Evolutionary conservation across 495 filamentous ascomycete species (phyloP).

Genomic region (Talaromyces wortmannii): DNA sequence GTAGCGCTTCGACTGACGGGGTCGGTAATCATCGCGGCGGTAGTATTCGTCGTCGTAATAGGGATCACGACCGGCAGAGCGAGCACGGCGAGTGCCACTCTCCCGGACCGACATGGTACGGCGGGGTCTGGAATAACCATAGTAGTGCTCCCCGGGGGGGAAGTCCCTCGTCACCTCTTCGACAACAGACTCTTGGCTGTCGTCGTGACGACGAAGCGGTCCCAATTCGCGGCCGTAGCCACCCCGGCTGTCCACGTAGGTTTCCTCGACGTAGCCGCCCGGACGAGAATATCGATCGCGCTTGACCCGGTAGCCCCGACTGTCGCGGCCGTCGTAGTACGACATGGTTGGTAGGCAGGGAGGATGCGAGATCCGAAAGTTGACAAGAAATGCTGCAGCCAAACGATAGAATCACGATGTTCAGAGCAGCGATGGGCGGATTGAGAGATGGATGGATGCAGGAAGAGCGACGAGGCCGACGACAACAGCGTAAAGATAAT

Average conservation of each 20-base stretch:
- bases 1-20: constrained; percentile 44
- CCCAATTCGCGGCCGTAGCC: constrained; percentile 21
- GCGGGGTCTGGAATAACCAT: constrained; percentile 43
- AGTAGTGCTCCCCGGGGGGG: constrained; percentile 46
- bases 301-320: constrained; percentile 21
- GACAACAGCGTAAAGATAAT: constrained; percentile 7
- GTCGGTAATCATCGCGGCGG: constrained; percentile 45
- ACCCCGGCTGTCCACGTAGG: constrained; percentile 21
- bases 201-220: constrained; percentile 46
- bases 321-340: constrained; percentile 26
- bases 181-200: constrained; percentile 53
- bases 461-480: constrained; percentile 10
- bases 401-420: constrained; percentile 6
- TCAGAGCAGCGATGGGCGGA: constrained; percentile 1
- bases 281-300: constrained; percentile 27
- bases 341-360: constrained; percentile 20
- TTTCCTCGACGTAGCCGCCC: constrained; percentile 19
- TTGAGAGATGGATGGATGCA: constrained; percentile 8
- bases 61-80: constrained; percentile 37
- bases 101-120: constrained; percentile 21
- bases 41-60: constrained; percentile 50
- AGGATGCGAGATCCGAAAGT: constrained; percentile 2
- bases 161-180: constrained; percentile 66
- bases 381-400: neutral
- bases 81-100: constrained; percentile 23